phyloP scores from a whole-genome alignment of 2,329 filamentous ascomycete genomes.

The Acarospora socialis region DNA sequence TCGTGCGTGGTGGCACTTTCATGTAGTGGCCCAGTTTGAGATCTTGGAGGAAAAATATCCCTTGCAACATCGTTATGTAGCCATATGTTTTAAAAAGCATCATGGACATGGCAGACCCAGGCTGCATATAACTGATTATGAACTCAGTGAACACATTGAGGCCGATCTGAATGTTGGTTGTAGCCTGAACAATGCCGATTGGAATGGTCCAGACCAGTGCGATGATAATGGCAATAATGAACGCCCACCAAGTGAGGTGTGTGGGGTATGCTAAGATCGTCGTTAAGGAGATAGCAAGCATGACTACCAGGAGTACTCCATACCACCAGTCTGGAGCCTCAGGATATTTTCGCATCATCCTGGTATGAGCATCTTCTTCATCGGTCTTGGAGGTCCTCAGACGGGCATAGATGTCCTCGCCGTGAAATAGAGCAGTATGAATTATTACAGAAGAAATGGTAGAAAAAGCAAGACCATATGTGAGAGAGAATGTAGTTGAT shows the following conservation, averaged over 20 bases:
- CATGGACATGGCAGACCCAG: conserved; percentile 55
- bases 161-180: conserved; percentile 50
- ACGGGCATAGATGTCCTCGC: conserved; percentile 50
- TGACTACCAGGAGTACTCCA: conserved; percentile 28
- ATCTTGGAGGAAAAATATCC: conserved; percentile 50
- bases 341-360: conserved; percentile 43
- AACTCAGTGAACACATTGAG: conserved; percentile 63
- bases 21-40: conserved; percentile 58
- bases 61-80: conserved; percentile 54
- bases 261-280: conserved; percentile 44
- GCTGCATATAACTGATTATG: conserved; percentile 58
- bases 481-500: conserved; percentile 56
- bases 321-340: conserved; percentile 47
- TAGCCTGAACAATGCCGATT: conserved; percentile 56
- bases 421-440: conserved; percentile 52
- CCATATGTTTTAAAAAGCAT: conserved; percentile 69
- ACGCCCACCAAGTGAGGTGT: conserved; percentile 58
- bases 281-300: conserved; percentile 37
- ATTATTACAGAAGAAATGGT: conserved; percentile 55
- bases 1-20: conserved; percentile 35
- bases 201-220: conserved; percentile 51
- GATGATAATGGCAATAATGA: conserved; percentile 51
- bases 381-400: conserved; percentile 43
- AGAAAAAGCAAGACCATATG: conserved; percentile 59
- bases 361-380: conserved; percentile 39